A percentile compares a stretch with the other conserved stretches of the same genome.
Conservation (phyloP, 352 stramenopile genomes). For the Pilasporangium apinafurcum region DNA sequence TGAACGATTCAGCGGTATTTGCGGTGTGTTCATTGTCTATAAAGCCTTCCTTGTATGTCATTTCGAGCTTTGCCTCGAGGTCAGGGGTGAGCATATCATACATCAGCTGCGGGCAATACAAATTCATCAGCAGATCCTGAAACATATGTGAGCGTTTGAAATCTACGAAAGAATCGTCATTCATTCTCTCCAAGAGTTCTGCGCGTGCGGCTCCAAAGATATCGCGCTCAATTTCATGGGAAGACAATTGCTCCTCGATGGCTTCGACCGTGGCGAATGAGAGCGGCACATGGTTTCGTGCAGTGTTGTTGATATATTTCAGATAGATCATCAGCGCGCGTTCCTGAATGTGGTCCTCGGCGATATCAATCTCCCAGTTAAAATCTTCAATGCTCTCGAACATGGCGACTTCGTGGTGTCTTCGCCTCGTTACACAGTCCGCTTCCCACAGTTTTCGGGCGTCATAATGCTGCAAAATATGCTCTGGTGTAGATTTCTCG, state of each 20-base stretch:
- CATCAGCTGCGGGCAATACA: constrained; percentile 40
- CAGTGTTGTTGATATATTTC: constrained; percentile 35
- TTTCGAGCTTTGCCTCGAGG: constrained; percentile 27
- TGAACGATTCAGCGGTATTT: no score
- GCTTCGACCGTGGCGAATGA: constrained; percentile 14
- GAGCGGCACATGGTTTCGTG: constrained; percentile 25
- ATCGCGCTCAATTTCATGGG: constrained; percentile 23
- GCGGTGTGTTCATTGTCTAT: no score
- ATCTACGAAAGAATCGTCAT: constrained; percentile 33
- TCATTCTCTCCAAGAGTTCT: constrained; percentile 46
- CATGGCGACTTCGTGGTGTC: constrained; percentile 41
- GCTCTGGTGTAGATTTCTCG: constrained; percentile 29
- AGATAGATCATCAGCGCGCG: constrained; percentile 53
- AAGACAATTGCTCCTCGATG: constrained; percentile 37
- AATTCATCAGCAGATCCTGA: constrained; percentile 28
- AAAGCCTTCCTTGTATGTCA: constrained; percentile 17
- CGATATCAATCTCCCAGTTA: constrained; percentile 41
- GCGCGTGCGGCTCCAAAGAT: constrained; percentile 33
- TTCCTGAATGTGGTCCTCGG: constrained; percentile 43
- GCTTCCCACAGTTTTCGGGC: constrained; percentile 48
- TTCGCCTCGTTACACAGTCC: constrained; percentile 35
- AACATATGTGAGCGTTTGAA: constrained; percentile 46
- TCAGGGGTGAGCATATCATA: constrained; percentile 30
- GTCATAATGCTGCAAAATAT: constrained; percentile 70
- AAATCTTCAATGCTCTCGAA: constrained; percentile 72